A percentile compares a stretch with the other conserved stretches of the same genome.
Conservation (phyloP, 2,329 filamentous ascomycete species). For the Ceratocystis harringtonii region DNA sequence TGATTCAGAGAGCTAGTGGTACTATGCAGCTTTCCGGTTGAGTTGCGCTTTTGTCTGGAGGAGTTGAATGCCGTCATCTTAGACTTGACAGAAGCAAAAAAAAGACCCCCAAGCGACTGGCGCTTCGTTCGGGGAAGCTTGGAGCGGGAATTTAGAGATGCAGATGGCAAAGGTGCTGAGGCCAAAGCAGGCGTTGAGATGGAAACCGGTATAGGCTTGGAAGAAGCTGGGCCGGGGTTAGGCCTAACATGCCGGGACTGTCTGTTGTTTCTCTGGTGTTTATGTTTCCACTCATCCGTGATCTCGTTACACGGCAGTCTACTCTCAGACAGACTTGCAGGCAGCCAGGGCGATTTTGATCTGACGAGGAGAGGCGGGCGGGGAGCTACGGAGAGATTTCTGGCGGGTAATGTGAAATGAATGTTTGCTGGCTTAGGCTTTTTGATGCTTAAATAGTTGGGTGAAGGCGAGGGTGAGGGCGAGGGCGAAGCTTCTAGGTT, state of each 20-base stretch:
- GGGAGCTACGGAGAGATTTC: background rate
- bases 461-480: background rate
- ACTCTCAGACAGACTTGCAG: slow-evolving; percentile 3
- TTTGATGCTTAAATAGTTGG: slow-evolving; percentile 13
- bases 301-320: slow-evolving; percentile 7
- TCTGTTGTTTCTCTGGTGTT: background rate
- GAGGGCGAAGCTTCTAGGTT: slow-evolving; percentile 10
- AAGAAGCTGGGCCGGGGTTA: background rate
- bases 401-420: background rate
- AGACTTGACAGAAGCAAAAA: slow-evolving; percentile 15
- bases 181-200: background rate
- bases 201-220: background rate
- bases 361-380: no score
- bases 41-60: background rate
- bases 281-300: slow-evolving; percentile 3
- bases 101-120: slow-evolving; percentile 10
- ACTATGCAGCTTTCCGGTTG: background rate
- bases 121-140: slow-evolving; percentile 5
- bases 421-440: background rate
- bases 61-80: slow-evolving; percentile 11
- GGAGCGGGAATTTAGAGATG: background rate
- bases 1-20: background rate
- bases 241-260: background rate
- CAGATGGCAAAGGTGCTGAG: background rate
- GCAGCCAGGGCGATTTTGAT: background rate